Base-by-base conservation (phyloP, 2,329 filamentous ascomycete genomes). In the Aspergillus versicolor region DNA sequence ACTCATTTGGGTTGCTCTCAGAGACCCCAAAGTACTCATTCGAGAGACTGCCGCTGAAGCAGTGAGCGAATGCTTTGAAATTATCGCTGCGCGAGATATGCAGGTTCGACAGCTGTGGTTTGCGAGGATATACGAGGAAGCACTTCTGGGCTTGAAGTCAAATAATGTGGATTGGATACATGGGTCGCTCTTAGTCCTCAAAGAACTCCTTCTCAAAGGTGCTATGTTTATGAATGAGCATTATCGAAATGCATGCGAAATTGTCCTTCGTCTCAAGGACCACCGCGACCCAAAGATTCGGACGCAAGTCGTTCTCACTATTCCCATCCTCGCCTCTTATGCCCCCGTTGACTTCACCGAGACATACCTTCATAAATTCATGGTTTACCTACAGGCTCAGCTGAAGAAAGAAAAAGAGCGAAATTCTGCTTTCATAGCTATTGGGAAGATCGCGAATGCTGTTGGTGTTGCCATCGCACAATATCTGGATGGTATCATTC, bases 171-270 rank as follows among this genome's bases (percentile, higher is more conserved):
- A 99, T 73, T 89, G 87, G 58, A 88, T 96, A 42, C 95, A 99
- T 71, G 94, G 91, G n/a, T 97, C 93, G 2, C 82, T 99, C 41
- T 82, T 99, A 19, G 92, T 95, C 1, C 83, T 97, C 67, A 95
- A 93, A 73, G 93, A 97, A 76, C 83, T 99, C 47, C 85, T 99
- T 17, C 86, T 94, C 61, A 93, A 96, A 72, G 94, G 94, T 52
- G 92, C 92, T 66, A 99, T 99, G 93, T 99, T 96, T 75, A 97
- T 99, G 94, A 92, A 96, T 68, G 90, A 92, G 40, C 87, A 92
- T 70, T 99, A 97, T 74, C 86, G 88, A 57, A 91, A 96, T 65
- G 88, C 91, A 11, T 97, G 93, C 72, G 94, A 99, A 61, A 92
- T 94, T 61, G 90, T 97, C 37, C 87, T 93, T 63, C 89, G 90